Conservation (phyloP, 2,329 filamentous ascomycete genomes). For the Fusarium sp. region DNA sequence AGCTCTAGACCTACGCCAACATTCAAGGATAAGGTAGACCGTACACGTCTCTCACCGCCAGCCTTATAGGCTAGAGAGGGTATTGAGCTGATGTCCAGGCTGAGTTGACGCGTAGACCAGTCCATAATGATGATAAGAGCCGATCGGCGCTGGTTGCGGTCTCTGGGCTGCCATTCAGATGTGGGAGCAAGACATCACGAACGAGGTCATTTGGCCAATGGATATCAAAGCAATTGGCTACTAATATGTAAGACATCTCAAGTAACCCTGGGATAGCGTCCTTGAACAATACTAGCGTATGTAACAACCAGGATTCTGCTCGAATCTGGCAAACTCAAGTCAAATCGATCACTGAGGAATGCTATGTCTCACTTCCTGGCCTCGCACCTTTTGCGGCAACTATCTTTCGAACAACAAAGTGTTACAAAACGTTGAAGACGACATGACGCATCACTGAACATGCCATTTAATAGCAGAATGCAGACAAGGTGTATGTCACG, state of each 20-base stretch:
- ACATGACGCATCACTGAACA: not conserved
- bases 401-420: not conserved
- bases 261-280: not conserved
- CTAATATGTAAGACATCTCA: not conserved
- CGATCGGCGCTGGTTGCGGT: constrained; percentile 20
- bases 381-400: not conserved
- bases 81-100: constrained; percentile 2
- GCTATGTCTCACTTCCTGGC: not conserved
- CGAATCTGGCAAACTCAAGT: not conserved
- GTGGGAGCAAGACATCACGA: constrained; percentile 6
- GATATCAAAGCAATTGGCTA: not conserved
- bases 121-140: constrained; percentile 13
- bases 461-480: not conserved
- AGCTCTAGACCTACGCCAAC: not conserved
- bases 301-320: not conserved
- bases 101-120: not conserved
- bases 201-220: constrained; percentile 5
- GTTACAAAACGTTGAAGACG: not conserved
- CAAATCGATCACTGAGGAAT: not conserved
- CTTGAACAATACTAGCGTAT: not conserved
- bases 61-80: not conserved
- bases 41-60: constrained; percentile 10
- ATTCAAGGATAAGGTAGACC: not conserved
- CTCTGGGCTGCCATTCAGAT: not conserved
- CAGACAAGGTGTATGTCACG: constrained; percentile 20